Percentiles rank a stretch among this genome's conserved stretches.
Evolutionary conservation across 768 basidiomycete species (phyloP).

Genomic region (Mrakia blollopis): DNA sequence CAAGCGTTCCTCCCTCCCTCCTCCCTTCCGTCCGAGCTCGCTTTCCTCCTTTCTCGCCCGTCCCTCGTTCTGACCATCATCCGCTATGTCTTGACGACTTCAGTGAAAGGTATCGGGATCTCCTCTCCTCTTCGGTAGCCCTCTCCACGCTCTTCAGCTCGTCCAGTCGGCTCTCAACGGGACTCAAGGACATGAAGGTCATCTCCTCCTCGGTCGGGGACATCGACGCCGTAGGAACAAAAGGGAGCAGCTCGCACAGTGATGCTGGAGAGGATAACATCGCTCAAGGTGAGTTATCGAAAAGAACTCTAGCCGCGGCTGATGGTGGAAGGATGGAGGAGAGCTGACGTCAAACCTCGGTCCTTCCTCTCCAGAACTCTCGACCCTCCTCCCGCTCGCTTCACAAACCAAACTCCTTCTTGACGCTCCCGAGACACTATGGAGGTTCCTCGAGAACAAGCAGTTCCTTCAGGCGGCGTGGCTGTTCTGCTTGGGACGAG

Average conservation of each 20-base stretch:
- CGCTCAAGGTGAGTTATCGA: conserved; percentile 5
- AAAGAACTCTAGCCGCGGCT: too few relatives aligned
- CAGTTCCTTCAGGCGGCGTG: conserved; percentile 28
- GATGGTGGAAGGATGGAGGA: background rate
- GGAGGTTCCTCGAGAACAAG: conserved; percentile 27
- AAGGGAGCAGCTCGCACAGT: conserved; percentile 16
- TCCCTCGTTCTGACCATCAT: background rate
- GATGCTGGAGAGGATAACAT: conserved; percentile 20
- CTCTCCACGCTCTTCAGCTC: conserved; percentile 29
- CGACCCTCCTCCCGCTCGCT: conserved; percentile 19
- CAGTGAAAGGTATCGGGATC: conserved; percentile 32
- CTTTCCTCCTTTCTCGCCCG: background rate
- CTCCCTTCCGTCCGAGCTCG: background rate
- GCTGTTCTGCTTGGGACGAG: conserved; percentile 29
- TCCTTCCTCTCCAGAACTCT: conserved; percentile 14
- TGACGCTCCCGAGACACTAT: conserved; percentile 32
- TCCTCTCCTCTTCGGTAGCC: conserved; percentile 31
- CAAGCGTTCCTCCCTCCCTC: background rate
- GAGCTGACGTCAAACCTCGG: background rate
- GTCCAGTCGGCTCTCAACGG: conserved; percentile 20
- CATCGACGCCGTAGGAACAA: background rate
- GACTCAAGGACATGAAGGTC: conserved; percentile 27
- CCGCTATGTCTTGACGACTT: background rate
- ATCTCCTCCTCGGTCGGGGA: conserved; percentile 26
- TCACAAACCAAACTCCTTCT: conserved; percentile 31